Conservation (phyloP, 2,329 filamentous ascomycete species). For the Pyrenochaeta sp. region DNA sequence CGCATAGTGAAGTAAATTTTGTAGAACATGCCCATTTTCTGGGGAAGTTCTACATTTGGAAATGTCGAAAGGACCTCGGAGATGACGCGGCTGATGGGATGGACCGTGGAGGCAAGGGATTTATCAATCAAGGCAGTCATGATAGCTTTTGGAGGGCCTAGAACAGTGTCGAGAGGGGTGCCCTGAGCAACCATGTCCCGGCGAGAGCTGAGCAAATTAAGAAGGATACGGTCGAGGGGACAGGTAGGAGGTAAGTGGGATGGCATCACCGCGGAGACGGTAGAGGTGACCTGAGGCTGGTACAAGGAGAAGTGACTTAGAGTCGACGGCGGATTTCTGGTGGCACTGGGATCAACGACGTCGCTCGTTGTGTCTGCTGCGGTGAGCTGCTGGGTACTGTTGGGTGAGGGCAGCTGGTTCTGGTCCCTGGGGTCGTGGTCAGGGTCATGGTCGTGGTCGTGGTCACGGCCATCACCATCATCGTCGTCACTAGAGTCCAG, state of each 20-base stretch:
- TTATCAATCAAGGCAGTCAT: not conserved
- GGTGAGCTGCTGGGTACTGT: not conserved
- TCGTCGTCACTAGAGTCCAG: too few relatives aligned
- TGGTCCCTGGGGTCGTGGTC: not conserved
- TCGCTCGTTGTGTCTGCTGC: not conserved
- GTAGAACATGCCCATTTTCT: conserved; percentile 2
- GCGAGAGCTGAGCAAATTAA: not conserved
- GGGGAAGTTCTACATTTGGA: not conserved
- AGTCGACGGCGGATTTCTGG: not conserved
- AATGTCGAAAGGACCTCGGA: conserved; percentile 1
- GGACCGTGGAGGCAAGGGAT: not conserved
- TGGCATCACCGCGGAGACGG: not conserved
- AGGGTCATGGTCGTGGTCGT: not conserved
- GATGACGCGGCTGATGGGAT: not conserved
- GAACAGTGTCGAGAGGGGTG: not conserved
- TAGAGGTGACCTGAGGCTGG: not conserved
- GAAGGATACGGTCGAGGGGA: not conserved
- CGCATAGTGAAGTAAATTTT: not conserved
- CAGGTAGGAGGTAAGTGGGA: not conserved
- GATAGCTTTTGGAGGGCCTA: not conserved
- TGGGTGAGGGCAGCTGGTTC: not conserved
- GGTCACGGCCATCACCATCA: not conserved
- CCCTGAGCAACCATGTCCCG: not conserved
- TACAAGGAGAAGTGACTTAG: not conserved
- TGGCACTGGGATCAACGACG: not conserved